Base-by-base conservation (phyloP, 371 early-diverging fungal species). In the Rhizopus sp. region DNA sequence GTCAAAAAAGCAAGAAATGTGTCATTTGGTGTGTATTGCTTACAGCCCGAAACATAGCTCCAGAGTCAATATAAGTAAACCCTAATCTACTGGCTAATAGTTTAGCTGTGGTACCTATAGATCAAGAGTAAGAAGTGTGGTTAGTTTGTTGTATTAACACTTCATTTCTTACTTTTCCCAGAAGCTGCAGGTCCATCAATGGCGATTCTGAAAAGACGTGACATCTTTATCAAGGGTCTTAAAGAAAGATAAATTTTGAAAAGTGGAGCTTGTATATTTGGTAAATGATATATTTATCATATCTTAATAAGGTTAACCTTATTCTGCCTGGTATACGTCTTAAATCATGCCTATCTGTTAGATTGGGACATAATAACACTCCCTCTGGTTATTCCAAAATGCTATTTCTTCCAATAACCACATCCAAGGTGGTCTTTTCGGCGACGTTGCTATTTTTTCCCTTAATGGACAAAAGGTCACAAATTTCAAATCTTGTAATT, bases 131-230 rank as follows among this genome's bases (percentile, higher is more conserved):
- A 48, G 13, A 10, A 55, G 32, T 31, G 13, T 7, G 4, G 0
- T 49, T 10, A 2, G n/a, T 51, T 38, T 44, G 1, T 13, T 9
- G n/a, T n/a, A 34, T 41, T n/a, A 42, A 17, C 7, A 4, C 3
- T 46, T 46, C 46, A 9, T 12, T 38, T 15, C 64, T 74, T 85
- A 83, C 94, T 93, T 77, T 96, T 96, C 49, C 97, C 97, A 10
- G 89, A 87, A 9, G 93, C 97, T 10, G 94, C 93, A 6, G 95
- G 95, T 0, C 97, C 97, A 78, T 96, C 97, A 45, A 96, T 95
- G 32, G 97, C 95, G 48, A 95, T 78, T 63, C 87, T 86, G 62
- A 91, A 88, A 31, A 79, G 56, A 16, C 64, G 68, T 53, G 79
- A 70, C 78, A 77, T 73, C 44, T 49, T 15, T 40, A 31, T 34